A percentile compares a stretch with the other conserved stretches of the same genome.
phyloP scores from a whole-genome alignment of 2,329 filamentous ascomycete species.

The Diaporthe eres region DNA sequence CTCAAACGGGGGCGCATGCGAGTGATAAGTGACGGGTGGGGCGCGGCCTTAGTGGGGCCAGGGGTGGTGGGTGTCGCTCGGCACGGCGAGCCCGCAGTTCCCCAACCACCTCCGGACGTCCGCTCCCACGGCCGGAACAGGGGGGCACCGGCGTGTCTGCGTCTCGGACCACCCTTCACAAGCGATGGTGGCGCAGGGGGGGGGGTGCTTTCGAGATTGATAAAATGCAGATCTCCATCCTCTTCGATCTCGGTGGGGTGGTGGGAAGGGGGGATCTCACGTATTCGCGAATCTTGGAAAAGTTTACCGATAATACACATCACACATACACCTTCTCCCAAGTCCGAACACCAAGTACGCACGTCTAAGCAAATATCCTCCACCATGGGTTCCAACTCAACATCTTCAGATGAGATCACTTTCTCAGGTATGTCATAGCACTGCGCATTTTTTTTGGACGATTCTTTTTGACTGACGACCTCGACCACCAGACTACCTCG shows the following conservation, averaged over 20 bases:
- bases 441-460: too few species aligned
- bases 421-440: constrained; percentile 37
- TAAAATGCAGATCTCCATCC: constrained; percentile 24
- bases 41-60: background rate
- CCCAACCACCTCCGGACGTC: constrained; percentile 37
- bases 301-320: background rate
- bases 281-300: background rate
- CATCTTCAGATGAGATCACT: constrained; percentile 37
- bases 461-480: background rate
- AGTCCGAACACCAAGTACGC: too few species aligned
- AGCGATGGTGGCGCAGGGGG: background rate
- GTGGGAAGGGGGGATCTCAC: background rate
- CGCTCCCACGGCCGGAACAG: constrained; percentile 21
- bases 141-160: constrained; percentile 5
- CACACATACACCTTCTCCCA: background rate
- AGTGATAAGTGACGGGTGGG: background rate
- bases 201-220: background rate
- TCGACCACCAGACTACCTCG: constrained; percentile 45
- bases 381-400: constrained; percentile 37
- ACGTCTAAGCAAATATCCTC: background rate
- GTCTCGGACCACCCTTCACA: constrained; percentile 3
- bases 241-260: constrained; percentile 2
- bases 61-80: background rate
- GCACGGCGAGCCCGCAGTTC: constrained; percentile 26
- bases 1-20: background rate